Percentiles rank a stretch among this genome's conserved stretches.
These are phyloP conservation scores for Diaporthe velutina DNA, from an alignment of 2,329 filamentous ascomycete genomes.

Conservation along the genomic window DNA sequence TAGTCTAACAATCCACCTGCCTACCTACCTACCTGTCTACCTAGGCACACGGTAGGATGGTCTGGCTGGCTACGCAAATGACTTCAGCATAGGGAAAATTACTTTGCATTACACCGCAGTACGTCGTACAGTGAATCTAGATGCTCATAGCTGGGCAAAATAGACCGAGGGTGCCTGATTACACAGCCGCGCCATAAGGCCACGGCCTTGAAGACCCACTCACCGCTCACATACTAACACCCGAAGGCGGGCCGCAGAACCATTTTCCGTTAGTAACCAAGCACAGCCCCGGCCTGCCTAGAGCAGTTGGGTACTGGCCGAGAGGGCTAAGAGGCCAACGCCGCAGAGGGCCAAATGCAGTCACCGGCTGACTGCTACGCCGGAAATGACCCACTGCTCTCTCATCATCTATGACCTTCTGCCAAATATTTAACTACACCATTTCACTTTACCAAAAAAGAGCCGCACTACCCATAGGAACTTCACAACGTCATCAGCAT, in stretches of 20 bases:
- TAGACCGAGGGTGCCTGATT: neutral
- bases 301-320: neutral
- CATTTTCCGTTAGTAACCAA: neutral
- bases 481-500: slow-evolving; percentile 32
- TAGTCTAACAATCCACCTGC: too few species aligned
- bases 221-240: neutral
- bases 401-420: slow-evolving; percentile 49
- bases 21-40: too few species aligned
- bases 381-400: slow-evolving; percentile 41
- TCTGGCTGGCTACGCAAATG: neutral
- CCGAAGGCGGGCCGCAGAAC: neutral
- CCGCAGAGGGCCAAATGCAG: slow-evolving; percentile 40
- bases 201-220: neutral
- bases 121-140: neutral
- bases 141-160: neutral
- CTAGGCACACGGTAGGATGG: neutral
- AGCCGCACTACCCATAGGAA: neutral
- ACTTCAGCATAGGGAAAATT: neutral
- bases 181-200: neutral
- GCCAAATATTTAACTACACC: slow-evolving; percentile 38
- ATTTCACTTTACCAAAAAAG: slow-evolving; percentile 11
- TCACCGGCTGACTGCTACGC: slow-evolving; percentile 49
- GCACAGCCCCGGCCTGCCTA: neutral
- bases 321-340: slow-evolving; percentile 20
- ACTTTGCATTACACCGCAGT: neutral